Evolutionary conservation across 1,284 basidiomycete genomes (phyloP).

Genomic region (Cerioporus squamosus): DNA sequence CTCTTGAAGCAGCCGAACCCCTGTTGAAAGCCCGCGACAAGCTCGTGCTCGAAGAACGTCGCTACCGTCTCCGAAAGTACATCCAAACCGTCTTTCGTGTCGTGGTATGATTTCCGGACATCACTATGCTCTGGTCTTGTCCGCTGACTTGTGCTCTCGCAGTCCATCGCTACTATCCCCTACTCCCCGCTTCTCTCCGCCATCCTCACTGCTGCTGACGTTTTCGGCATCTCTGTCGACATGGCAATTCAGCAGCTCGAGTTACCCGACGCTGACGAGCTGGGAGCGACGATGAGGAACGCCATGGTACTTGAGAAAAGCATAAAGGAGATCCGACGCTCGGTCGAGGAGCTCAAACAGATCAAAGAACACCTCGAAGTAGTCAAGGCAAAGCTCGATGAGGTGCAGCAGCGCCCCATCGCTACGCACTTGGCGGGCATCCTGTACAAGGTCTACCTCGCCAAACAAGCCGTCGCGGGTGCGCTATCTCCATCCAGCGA

Average conservation of each 20-base stretch:
- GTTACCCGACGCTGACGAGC: background rate
- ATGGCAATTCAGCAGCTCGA: background rate
- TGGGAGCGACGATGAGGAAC: background rate
- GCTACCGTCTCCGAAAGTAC: background rate
- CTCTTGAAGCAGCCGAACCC: background rate
- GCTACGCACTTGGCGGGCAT: no score
- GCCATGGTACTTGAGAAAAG: background rate
- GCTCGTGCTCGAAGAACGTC: background rate
- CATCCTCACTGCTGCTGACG: slow-evolving; percentile 1
- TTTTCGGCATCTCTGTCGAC: background rate
- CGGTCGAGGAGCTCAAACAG: background rate
- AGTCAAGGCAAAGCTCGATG: background rate
- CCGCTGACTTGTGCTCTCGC: background rate
- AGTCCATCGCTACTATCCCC: slow-evolving; percentile 2
- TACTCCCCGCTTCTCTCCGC: slow-evolving; percentile 5
- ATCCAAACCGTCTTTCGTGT: background rate
- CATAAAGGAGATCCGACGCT: background rate
- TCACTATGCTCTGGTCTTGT: background rate
- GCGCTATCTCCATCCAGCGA: no score
- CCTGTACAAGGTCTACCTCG: no score
- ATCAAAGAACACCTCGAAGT: background rate
- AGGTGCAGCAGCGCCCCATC: no score
- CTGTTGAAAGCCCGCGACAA: background rate
- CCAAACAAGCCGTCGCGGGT: no score
- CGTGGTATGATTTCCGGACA: background rate